A percentile compares a stretch with the other conserved stretches of the same genome.
Conservation (phyloP, 345 rosid genomes). For the Syzygium oleosum region DNA sequence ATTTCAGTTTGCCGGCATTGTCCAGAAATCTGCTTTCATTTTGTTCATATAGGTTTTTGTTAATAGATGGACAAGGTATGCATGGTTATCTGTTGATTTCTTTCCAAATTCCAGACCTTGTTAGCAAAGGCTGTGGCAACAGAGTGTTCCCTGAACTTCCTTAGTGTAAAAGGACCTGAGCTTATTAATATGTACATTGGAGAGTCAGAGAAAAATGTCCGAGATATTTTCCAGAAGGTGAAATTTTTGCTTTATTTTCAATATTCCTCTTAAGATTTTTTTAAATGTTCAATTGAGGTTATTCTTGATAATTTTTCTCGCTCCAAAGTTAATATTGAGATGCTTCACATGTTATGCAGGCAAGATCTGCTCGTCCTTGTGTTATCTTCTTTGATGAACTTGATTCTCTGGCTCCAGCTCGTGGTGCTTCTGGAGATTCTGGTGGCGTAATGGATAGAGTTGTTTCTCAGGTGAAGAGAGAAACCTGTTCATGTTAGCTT, state of each 20-base stretch:
- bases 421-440: slow-evolving; percentile 98
- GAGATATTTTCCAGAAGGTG: slow-evolving; percentile 96
- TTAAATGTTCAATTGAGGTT: neutral
- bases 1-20: neutral
- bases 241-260: neutral
- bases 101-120: slow-evolving; percentile 52
- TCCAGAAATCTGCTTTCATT: neutral
- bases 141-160: slow-evolving; percentile 91
- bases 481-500: neutral
- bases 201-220: slow-evolving; percentile 93
- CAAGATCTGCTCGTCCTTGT: slow-evolving; percentile 93
- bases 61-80: neutral
- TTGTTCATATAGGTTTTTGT: neutral
- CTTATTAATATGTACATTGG: slow-evolving; percentile 99
- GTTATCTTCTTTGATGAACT: slow-evolving; percentile 98
- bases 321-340: neutral
- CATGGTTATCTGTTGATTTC: neutral
- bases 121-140: slow-evolving; percentile 99
- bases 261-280: neutral
- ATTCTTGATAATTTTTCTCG: neutral
- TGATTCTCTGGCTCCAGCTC: slow-evolving; percentile 98
- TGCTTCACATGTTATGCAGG: slow-evolving; percentile 29
- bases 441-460: slow-evolving; percentile 99
- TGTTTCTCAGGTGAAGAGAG: slow-evolving; percentile 74
- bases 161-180: slow-evolving; percentile 97